Evolutionary conservation across 2,329 filamentous ascomycete species (phyloP), one percentile per base, ranked within the genome.

Genomic region (Aspergillus ochraceoroseus): DNA sequence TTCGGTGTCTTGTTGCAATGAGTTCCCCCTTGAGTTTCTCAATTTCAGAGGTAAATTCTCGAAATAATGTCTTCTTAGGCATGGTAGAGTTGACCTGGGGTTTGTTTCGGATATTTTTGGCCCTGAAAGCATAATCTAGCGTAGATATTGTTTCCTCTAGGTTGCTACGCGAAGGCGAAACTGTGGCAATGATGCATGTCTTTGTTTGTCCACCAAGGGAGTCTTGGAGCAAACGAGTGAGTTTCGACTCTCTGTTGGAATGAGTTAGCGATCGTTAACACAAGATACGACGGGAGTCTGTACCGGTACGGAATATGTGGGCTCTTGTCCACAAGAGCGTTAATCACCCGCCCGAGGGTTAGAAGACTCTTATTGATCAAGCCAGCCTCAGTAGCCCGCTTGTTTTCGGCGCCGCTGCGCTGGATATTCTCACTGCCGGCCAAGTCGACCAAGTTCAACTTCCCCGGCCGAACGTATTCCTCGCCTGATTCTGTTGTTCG

Each of bases 31-130:
- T 95, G 23, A 98, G 73, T 61, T 87, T 92, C 63, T 98, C 88
- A 36, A 98, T 95, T 60, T 98, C 92, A 15, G 76, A 72, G 0
- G 90, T 92, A 50, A 95, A 95, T 51, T 98, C 92, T 44, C 79
- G 83, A 7, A 98, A 74, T 8, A 98, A 67, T 2, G 87, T 95
- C 67, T 92, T 94, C 67, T 96, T 98, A 49, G 87, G 89, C 49
- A 96, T 80, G 58, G 87, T 80, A 58, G 87, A 85, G 65, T 96
- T 98, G 55, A 94, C 76, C 59, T 98, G 92, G 0, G 92, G 94
- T 66, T 95, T 95, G 66, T 98, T 98, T 34, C 87, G 85, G 56
- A 98, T 98, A 54, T 98, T 96, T 72, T 98, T 98, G 11, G 92
- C 92, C 32, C 92, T 80, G 68, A 96, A 96, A 7, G 92, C 94